Evolutionary conservation across 495 filamentous ascomycete genomes (phyloP), one percentile per base, ranked within the genome.

Genomic region (Tuber magnatum): DNA sequence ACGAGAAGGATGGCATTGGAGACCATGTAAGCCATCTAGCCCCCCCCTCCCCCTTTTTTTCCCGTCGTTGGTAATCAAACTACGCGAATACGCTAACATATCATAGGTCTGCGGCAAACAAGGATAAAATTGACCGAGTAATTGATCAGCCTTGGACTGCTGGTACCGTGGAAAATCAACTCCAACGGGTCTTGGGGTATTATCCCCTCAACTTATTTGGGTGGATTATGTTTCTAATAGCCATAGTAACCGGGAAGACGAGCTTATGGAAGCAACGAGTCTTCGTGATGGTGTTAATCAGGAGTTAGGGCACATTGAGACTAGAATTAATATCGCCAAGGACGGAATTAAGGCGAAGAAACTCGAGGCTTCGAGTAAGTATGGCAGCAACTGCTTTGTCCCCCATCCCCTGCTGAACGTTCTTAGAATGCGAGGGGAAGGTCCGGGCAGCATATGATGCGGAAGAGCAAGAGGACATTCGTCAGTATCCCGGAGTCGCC

Each of bases 281-380:
- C 85, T 89, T 65, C 90, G 92, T 61, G 93, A 97, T 70, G 85
- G 85, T 38, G 86, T 89, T 14, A 89, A 86, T 79, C 87, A 91
- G 81, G 90, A 97, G 73, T 86, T 95, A 16, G 91, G 93, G 80
- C 90, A 94, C 72, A 83, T 92, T 35, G 90, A 95, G 76, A 92
- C 88, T 82, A 93, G 91, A 81, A 85, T 97, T n/a, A 90, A 88
- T 24, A 89, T 86, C 68, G 82, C 84, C 20, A 87, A 88, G 43
- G 88, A 89, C 32, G 89, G 85, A 70, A 83, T 92, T 40, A 89
- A 86, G 69, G 88, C 89, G 80, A 90, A 90, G 72, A 85, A 88
- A 42, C 86, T 88, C 69, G 91, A 94, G 74, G 74, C 77, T 70
- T 44, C 86, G 89, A 75, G 86, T 89, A 10, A 85, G 84, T 76